Conservation (phyloP, 371 early-diverging fungal genomes). For the Apophysomyces ossiformis region DNA sequence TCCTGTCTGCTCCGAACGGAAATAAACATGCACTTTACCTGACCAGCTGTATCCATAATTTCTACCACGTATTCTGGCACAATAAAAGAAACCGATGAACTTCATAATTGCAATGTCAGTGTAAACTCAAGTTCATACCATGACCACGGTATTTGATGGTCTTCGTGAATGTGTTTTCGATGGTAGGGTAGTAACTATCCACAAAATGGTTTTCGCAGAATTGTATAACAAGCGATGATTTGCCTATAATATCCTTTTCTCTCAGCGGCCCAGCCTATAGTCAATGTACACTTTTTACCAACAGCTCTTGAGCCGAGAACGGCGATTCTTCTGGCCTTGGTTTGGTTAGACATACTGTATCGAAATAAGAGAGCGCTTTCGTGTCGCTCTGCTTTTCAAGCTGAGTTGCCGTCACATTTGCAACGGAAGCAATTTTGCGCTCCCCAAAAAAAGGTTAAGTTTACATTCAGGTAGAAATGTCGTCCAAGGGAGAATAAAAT, state of each 20-base stretch:
- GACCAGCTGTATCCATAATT: constrained; percentile 97
- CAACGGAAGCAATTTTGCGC: neutral
- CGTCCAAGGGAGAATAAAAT: no score
- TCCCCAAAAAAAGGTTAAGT: no score
- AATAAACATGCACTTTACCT: constrained; percentile 53
- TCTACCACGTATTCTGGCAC: constrained; percentile 80
- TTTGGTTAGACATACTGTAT: constrained; percentile 25
- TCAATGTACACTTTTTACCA: constrained; percentile 54
- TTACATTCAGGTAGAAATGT: no score
- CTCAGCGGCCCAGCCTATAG: neutral
- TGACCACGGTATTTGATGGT: constrained; percentile 80
- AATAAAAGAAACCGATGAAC: neutral
- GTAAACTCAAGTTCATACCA: constrained; percentile 25
- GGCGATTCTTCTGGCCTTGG: constrained; percentile 69
- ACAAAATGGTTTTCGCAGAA: constrained; percentile 94
- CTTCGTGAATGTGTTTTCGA: constrained; percentile 91
- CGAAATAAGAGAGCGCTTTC: neutral
- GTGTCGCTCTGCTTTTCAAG: neutral
- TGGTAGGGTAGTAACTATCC: constrained; percentile 94
- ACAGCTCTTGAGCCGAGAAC: constrained; percentile 87
- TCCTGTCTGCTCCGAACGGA: no score
- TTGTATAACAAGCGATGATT: constrained; percentile 92
- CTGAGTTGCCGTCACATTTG: neutral
- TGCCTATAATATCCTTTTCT: constrained; percentile 54
- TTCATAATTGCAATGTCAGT: neutral